Evolutionary conservation across 257 asterid species (phyloP), one percentile per base, ranked within the genome.

Genomic region (Apocynum venetum): DNA sequence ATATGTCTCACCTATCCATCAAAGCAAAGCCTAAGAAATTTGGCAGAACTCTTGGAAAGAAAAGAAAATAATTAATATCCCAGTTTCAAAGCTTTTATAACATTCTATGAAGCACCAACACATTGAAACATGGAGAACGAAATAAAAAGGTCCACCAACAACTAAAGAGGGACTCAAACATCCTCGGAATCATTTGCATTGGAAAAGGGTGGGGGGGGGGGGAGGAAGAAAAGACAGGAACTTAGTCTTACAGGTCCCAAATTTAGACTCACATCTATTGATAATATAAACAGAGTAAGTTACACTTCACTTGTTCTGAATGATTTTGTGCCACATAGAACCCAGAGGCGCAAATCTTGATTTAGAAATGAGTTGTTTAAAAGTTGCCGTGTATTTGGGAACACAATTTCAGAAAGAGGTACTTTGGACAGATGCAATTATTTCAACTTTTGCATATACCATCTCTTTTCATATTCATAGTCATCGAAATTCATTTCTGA

Each of bases 1-100:
- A 95, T 95, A 72, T 91, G 99, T 73, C 99, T 90, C 87, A 95
- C 97, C 99, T 95, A 78, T 82, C 85, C 85, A 86, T 63, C 80
- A 75, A 83, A 86, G 79, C 66, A 83, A 81, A 82, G 78, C 61
- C 82, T 56, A 74, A 78, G 68, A 75, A 72, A 73, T 15, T 40
- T 25, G 31, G 20, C 20, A 73, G 65, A 53, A 4, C 48, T 1
- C 66, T 43, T 52, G 14, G 35, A 44, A 46, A 43, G 63, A 31
- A 35, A 47, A 65, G 48, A 36, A 59, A 71, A 35, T 15, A 61
- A 73, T 20, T 31, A 38, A 38, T 38, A 38, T 65, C 19, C 7
- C 48, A 40, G 13, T 43, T 14, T 15, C 12, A 1, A 8, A 67
- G 41, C 36, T 35, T 1, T 15, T 67, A 41, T 17, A 15, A 41